phyloP scores from a whole-genome alignment of 2,329 filamentous ascomycete species.

The Xylariaceae sp. region DNA sequence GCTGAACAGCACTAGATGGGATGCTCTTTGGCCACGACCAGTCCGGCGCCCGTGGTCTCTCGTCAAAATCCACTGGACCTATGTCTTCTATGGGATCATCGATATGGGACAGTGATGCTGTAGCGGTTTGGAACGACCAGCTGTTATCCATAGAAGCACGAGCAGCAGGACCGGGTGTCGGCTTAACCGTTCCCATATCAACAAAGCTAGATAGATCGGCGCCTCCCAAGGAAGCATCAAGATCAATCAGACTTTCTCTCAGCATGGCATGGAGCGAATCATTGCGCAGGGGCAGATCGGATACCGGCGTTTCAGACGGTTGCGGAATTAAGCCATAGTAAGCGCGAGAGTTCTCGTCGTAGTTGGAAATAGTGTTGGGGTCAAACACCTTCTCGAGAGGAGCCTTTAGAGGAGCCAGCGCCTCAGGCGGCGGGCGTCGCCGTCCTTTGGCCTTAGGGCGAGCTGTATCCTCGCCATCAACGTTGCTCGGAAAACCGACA shows the following conservation, averaged over 20 bases:
- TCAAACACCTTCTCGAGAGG: conserved; percentile 62
- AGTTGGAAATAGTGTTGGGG: conserved; percentile 59
- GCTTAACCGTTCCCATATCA: conserved; percentile 56
- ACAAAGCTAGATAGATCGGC: conserved; percentile 53
- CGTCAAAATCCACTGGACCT: conserved; percentile 46
- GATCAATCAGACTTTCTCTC: conserved; percentile 60
- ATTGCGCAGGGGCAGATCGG: conserved; percentile 56
- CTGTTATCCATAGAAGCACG: conserved; percentile 47
- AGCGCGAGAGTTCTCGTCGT: conserved; percentile 56
- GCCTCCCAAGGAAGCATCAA: conserved; percentile 55
- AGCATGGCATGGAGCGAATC: conserved; percentile 49
- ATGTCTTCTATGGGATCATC: conserved; percentile 50
- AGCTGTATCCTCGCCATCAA: conserved; percentile 47
- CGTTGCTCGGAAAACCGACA: conserved; percentile 46
- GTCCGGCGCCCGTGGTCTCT: conserved; percentile 48
- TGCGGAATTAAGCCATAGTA: conserved; percentile 51
- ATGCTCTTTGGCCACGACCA: conserved; percentile 56
- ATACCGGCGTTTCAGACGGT: conserved; percentile 30
- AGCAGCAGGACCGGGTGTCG: conserved; percentile 33
- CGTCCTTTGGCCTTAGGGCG: conserved; percentile 48
- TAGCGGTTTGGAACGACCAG: conserved; percentile 38
- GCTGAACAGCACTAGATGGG: conserved; percentile 48
- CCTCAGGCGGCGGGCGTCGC: conserved; percentile 53
- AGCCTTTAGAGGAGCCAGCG: conserved; percentile 51
- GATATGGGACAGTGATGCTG: conserved; percentile 38